Conservation (phyloP, 2,329 filamentous ascomycete genomes). For the Epichloe sibirici region DNA sequence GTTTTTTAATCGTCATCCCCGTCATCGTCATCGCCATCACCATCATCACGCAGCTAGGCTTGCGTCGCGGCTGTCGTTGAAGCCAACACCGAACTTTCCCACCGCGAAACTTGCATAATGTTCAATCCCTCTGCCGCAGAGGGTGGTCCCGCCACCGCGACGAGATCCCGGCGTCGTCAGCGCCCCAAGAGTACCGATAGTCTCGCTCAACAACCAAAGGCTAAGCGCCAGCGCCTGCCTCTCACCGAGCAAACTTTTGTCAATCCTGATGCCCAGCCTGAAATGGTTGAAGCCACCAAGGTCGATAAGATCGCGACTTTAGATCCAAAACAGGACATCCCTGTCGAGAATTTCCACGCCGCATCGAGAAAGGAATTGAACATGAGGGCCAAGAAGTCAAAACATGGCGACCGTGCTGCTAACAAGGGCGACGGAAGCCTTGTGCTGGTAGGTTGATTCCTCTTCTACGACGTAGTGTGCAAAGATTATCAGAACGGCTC, state of each 20-base stretch:
- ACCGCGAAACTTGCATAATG: conserved; percentile 28
- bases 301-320: conserved; percentile 33
- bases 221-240: conserved; percentile 49
- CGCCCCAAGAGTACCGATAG: conserved; percentile 45
- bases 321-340: conserved; percentile 31
- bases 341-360: conserved; percentile 29
- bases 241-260: conserved; percentile 44
- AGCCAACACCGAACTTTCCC: background rate
- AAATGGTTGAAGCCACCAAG: conserved; percentile 43
- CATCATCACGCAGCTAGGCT: background rate
- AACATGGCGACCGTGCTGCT: conserved; percentile 45
- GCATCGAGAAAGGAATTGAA: conserved; percentile 40
- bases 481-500: background rate
- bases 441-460: conserved; percentile 41
- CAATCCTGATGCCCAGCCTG: conserved; percentile 36
- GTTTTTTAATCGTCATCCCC: background rate
- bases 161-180: conserved; percentile 49
- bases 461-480: background rate
- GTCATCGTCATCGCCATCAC: background rate
- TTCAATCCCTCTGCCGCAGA: conserved; percentile 44
- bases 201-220: conserved; percentile 45
- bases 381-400: conserved; percentile 49
- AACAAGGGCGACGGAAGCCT: conserved; percentile 56
- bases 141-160: conserved; percentile 42
- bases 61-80: conserved; percentile 1